Evolutionary conservation across 225 moss, liverwort and hornwort genomes (phyloP).

Genomic region (Polytrichum commune): DNA sequence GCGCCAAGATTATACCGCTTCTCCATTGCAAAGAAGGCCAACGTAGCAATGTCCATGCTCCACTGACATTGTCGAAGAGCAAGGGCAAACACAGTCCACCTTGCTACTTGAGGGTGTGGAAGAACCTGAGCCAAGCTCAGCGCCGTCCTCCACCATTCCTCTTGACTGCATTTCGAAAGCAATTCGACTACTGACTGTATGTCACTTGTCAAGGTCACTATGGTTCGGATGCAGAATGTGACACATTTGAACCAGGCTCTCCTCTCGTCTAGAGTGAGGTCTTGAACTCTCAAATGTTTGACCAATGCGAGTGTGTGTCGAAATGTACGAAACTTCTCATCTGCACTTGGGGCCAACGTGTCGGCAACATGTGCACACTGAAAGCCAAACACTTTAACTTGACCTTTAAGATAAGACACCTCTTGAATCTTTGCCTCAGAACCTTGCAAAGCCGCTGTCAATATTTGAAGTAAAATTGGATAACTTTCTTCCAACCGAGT

Average conservation of each 20-base stretch:
- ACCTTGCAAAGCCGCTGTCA: constrained; percentile 22
- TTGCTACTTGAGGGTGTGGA: constrained; percentile 10
- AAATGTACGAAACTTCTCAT: constrained; percentile 11
- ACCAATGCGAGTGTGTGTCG: constrained; percentile 2
- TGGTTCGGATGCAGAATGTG: constrained; percentile 36
- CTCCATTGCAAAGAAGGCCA: constrained; percentile 35
- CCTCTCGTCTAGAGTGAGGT: constrained; percentile 9
- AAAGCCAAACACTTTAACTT: too few species aligned
- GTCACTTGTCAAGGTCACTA: constrained; percentile 27
- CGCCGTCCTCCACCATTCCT: constrained; percentile 37
- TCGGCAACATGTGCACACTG: constrained; percentile 1
- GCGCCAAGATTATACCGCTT: constrained; percentile 19
- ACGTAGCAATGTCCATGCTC: constrained; percentile 40
- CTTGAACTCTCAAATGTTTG: constrained; percentile 21
- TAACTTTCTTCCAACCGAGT: constrained; percentile 25
- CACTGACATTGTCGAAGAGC: constrained; percentile 32
- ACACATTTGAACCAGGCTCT: constrained; percentile 31
- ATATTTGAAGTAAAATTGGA: constrained; percentile 20
- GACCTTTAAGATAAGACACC: constrained; percentile 8
- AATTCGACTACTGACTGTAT: constrained; percentile 21
- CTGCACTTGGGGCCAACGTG: constrained; percentile 18
- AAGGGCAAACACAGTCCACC: constrained; percentile 35
- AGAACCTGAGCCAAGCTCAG: constrained; percentile 31
- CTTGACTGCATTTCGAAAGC: constrained; percentile 12
- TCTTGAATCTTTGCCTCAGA: constrained; percentile 13